Base-by-base conservation (phyloP, 2,329 filamentous ascomycete species). In the Fusarium fujikuroi region DNA sequence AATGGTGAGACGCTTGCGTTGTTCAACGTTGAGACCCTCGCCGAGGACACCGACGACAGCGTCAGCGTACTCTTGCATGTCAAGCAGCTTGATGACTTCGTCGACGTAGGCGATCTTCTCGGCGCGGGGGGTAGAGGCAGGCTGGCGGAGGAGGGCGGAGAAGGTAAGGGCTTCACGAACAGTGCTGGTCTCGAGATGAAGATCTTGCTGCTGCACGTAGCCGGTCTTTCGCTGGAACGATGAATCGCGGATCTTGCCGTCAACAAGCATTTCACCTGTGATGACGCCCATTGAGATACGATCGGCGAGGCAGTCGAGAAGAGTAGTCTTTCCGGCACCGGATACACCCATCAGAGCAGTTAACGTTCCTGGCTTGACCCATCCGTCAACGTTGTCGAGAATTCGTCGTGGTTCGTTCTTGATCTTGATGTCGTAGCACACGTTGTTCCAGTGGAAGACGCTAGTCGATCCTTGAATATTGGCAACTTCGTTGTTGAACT, bases 371-470 rank as follows among this genome's bases (percentile, higher is more conserved):
- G 92, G 92, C 80, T 93, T 92, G 59, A 93, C 91, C 91, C 91
- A 93, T 16, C 92, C 92, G 75, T 93, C 90, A 5, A 94, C 91
- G 57, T 92, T 84, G 69, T 93, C 89, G 30, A 94, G 83, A 76
- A 95, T 91, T 15, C 91, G 87, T 39, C 92, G 86, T 2, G 84
- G 81, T 72, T 92, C 88, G 76, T 92, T 92, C 60, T 82, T 82
- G 80, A 94, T 92, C 76, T 90, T 89, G 79, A 94, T 92, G 67
- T 94, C 91, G 76, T 93, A 94, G 81, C 90, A 92, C 4, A 94
- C 89, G 66, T 92, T 85, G 69, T 89, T 85, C 92, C 92, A 94
- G 75, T 92, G 90, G 83, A 93, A 93, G 63, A 92, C 68, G 15
- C 76, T 78, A 0, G 78, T 79, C 0, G 76, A 78, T 0, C 68